Conservation (phyloP, 495 filamentous ascomycete species). For the Penicillium egyptiacum region DNA sequence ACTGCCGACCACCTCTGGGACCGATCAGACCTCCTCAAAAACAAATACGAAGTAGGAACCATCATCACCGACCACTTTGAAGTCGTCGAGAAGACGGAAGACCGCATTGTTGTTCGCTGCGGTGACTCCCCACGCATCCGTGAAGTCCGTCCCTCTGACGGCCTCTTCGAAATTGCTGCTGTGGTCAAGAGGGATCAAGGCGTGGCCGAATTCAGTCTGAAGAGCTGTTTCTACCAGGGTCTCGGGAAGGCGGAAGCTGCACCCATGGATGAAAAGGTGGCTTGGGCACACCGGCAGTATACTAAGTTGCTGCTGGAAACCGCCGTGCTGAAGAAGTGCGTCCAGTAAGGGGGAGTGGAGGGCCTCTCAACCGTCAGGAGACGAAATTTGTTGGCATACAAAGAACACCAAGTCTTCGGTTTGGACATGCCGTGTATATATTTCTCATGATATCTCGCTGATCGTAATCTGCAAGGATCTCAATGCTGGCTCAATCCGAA, state of each 20-base stretch:
- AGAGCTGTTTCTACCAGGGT: conserved; percentile 65
- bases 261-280: conserved; percentile 56
- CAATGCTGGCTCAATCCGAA: conserved; percentile 3
- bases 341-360: conserved; percentile 4
- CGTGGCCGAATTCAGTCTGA: conserved; percentile 64
- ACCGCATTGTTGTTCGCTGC: conserved; percentile 62
- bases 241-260: conserved; percentile 44
- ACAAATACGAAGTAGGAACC: conserved; percentile 61
- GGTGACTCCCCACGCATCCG: conserved; percentile 62
- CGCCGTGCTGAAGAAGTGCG: conserved; percentile 38
- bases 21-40: conserved; percentile 49
- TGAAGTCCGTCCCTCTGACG: conserved; percentile 61
- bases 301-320: conserved; percentile 62
- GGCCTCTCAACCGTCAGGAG: not conserved
- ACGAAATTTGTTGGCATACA: not conserved
- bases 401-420: not conserved
- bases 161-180: conserved; percentile 68
- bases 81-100: conserved; percentile 64
- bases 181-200: conserved; percentile 58
- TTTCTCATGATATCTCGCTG: conserved; percentile 13
- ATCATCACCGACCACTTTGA: conserved; percentile 76
- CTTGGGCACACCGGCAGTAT: conserved; percentile 64
- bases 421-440: conserved; percentile 22
- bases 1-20: conserved; percentile 66
- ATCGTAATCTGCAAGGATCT: conserved; percentile 13